phyloP scores from a whole-genome alignment of 768 basidiomycete genomes.

The Hysterangium stoloniferum region DNA sequence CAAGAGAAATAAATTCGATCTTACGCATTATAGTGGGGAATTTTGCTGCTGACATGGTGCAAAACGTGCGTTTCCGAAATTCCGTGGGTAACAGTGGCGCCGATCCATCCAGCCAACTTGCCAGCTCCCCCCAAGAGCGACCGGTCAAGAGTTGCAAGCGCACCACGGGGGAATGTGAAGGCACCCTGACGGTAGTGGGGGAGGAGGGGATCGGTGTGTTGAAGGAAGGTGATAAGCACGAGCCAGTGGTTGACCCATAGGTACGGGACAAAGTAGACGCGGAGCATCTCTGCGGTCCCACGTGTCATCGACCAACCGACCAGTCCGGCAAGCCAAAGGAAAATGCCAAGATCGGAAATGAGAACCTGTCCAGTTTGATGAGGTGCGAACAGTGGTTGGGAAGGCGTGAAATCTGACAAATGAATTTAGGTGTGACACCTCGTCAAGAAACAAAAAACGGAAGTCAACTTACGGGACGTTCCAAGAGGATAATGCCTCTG shows the following conservation, averaged over 20 bases:
- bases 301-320: conserved; percentile 46
- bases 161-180: conserved; percentile 93
- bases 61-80: conserved; percentile 91
- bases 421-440: neutral
- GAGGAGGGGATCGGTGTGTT: conserved; percentile 93
- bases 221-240: conserved; percentile 92
- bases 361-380: conserved; percentile 73
- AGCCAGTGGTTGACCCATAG: conserved; percentile 95
- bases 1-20: conserved; percentile 16
- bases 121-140: conserved; percentile 73
- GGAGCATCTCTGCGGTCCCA: conserved; percentile 67
- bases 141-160: conserved; percentile 86
- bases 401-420: conserved; percentile 64
- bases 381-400: conserved; percentile 73
- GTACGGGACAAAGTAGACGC: conserved; percentile 82
- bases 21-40: conserved; percentile 87
- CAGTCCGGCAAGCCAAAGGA: conserved; percentile 61
- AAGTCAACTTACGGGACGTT: conserved; percentile 60
- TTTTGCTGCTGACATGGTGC: conserved; percentile 92
- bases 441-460: neutral
- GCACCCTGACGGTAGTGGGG: conserved; percentile 87
- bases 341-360: conserved; percentile 75
- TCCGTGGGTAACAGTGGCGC: conserved; percentile 78
- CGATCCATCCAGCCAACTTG: conserved; percentile 75
- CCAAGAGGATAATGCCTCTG: conserved; percentile 71